Evolutionary conservation across 495 filamentous ascomycete species (phyloP).

Genomic region (Penicillium ucsense): DNA sequence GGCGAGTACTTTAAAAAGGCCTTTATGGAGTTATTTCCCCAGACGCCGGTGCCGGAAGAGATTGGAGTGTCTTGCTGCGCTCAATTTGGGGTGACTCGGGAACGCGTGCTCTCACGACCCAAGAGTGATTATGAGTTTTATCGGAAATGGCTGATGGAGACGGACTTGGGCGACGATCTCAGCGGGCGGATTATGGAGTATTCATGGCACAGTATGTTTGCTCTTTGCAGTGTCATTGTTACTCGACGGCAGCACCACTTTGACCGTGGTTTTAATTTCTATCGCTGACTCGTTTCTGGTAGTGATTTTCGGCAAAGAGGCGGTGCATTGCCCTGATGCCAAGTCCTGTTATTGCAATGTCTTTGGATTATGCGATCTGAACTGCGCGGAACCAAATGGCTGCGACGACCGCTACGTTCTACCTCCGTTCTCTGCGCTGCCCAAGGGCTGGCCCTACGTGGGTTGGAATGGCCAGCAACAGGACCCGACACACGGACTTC

Average conservation of each 20-base stretch:
- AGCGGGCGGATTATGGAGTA: slow-evolving; percentile 67
- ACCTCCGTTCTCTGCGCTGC: slow-evolving; percentile 37
- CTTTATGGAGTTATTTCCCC: slow-evolving; percentile 48
- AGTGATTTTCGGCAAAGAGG: slow-evolving; percentile 43
- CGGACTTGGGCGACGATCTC: slow-evolving; percentile 43
- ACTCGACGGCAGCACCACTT: no score
- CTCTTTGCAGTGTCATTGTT: neutral
- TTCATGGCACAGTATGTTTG: slow-evolving; percentile 53
- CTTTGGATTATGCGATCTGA: slow-evolving; percentile 49
- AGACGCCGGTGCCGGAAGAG: slow-evolving; percentile 32
- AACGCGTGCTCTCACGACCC: slow-evolving; percentile 36
- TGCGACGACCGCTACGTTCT: slow-evolving; percentile 39
- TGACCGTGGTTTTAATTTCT: neutral
- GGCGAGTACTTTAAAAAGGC: slow-evolving; percentile 42
- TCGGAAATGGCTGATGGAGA: slow-evolving; percentile 50
- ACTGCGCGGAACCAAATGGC: slow-evolving; percentile 22
- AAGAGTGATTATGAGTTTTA: slow-evolving; percentile 47
- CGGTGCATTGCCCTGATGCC: slow-evolving; percentile 48
- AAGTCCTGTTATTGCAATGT: slow-evolving; percentile 54
- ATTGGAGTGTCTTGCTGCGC: slow-evolving; percentile 57
- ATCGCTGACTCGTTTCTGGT: neutral
- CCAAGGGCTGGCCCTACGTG: slow-evolving; percentile 41
- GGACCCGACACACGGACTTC: slow-evolving; percentile 28
- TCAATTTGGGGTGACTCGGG: slow-evolving; percentile 61
- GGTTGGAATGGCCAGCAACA: slow-evolving; percentile 41